These are phyloP conservation scores for Clitoria ternatea DNA, from an alignment of 306 rosid genomes.

Conservation along the genomic window DNA sequence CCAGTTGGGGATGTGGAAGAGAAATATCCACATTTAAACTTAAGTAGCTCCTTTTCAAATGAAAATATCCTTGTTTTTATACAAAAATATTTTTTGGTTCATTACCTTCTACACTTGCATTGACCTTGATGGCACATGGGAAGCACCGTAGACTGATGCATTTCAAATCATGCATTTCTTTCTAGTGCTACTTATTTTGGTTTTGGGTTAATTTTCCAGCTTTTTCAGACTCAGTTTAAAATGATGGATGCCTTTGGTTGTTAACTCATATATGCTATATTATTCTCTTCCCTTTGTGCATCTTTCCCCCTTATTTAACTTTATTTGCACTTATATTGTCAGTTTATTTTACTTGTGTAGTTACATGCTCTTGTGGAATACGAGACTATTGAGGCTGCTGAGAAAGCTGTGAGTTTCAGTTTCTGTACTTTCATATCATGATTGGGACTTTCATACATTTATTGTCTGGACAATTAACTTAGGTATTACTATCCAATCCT, in stretches of 20 bases:
- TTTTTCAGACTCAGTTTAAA: not conserved
- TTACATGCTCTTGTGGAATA: slow-evolving; percentile 90
- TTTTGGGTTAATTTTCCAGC: not conserved
- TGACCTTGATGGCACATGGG: not conserved
- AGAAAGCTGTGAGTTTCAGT: slow-evolving; percentile 77
- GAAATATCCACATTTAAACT: too few relatives aligned
- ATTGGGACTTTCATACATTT: not conserved
- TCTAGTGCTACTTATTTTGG: not conserved
- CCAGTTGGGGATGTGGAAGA: too few relatives aligned
- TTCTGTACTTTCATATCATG: slow-evolving; percentile 13
- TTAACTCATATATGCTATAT: not conserved
- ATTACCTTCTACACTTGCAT: not conserved
- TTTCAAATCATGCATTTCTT: slow-evolving; percentile 4
- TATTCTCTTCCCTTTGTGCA: slow-evolving; percentile 13
- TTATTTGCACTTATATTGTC: not conserved
- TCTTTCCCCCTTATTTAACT: not conserved
- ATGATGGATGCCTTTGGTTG: not conserved
- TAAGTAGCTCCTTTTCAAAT: too few relatives aligned
- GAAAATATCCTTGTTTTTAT: too few relatives aligned
- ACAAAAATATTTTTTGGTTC: not conserved
- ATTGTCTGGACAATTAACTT: slow-evolving; percentile 11
- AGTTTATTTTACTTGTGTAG: slow-evolving; percentile 33
- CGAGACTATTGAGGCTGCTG: slow-evolving; percentile 83
- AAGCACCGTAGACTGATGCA: not conserved
- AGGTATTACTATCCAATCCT: slow-evolving; percentile 2